Evolutionary conservation across 352 stramenopile species (phyloP).

Genomic region (Stramenopiles sp.): DNA sequence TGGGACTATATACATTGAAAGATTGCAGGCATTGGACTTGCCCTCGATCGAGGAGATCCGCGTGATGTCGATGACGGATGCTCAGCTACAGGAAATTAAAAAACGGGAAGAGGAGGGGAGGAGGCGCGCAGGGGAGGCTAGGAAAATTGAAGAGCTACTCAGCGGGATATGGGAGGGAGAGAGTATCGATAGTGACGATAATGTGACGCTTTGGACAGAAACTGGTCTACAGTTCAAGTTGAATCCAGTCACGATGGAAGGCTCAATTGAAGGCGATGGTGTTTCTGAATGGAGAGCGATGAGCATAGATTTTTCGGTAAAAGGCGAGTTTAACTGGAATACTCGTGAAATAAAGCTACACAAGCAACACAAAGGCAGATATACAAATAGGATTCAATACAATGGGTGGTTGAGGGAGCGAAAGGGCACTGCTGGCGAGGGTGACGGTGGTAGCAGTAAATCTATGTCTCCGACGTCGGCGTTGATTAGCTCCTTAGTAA

Average conservation of each 20-base stretch:
- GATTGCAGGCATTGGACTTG: not conserved
- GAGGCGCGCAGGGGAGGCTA: not conserved
- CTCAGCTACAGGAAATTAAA: not conserved
- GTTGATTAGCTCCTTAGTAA: too few relatives aligned
- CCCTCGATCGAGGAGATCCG: not conserved
- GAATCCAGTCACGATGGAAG: not conserved
- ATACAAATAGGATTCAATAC: not conserved
- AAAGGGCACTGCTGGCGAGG: not conserved
- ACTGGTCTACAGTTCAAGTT: not conserved
- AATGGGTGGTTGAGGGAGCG: not conserved
- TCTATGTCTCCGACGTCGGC: too few relatives aligned
- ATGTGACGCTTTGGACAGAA: not conserved
- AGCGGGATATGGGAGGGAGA: not conserved
- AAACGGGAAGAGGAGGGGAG: not conserved
- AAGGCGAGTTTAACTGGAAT: constrained; percentile 1
- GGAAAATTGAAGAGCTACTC: not conserved
- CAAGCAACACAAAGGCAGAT: not conserved
- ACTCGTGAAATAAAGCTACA: not conserved
- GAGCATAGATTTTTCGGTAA: not conserved
- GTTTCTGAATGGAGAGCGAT: not conserved
- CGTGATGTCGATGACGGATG: not conserved
- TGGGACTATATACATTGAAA: not conserved
- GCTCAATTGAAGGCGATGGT: not conserved
- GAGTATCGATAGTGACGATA: not conserved
- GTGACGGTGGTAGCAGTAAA: too few relatives aligned